phyloP scores from a whole-genome alignment of 202 grass and related monocot genomes.

The Bolboschoenoplectus hybrid region DNA sequence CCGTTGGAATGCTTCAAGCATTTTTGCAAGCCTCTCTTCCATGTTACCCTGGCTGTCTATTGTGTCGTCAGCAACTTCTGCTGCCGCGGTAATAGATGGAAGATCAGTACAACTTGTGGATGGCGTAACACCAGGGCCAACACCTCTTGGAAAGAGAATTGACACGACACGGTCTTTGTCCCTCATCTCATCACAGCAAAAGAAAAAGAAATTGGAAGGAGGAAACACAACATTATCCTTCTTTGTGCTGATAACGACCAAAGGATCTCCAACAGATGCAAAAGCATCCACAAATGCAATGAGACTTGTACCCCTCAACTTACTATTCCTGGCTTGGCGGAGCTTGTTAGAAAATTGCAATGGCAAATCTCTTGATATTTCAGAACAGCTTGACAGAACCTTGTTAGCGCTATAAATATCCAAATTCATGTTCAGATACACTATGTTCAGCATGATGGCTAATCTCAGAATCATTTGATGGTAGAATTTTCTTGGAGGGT shows the following conservation, averaged over 20 bases:
- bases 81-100: background rate
- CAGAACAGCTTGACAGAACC: slow-evolving; percentile 10
- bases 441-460: slow-evolving; percentile 50
- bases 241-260: slow-evolving; percentile 1
- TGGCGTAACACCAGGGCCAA: background rate
- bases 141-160: slow-evolving; percentile 46
- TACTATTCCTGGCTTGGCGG: background rate
- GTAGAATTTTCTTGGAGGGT: slow-evolving; percentile 13
- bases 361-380: slow-evolving; percentile 53
- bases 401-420: slow-evolving; percentile 36
- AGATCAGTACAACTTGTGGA: background rate
- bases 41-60: background rate
- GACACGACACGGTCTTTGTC: slow-evolving; percentile 42
- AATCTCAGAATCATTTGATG: slow-evolving; percentile 49
- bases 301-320: background rate
- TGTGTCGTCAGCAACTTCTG: background rate
- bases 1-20: background rate
- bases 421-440: slow-evolving; percentile 33
- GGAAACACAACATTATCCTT: background rate
- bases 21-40: background rate
- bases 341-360: slow-evolving; percentile 44
- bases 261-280: background rate
- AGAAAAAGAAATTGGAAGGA: slow-evolving; percentile 43
- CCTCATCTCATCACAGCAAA: slow-evolving; percentile 44
- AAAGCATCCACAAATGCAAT: slow-evolving; percentile 51